Evolutionary conservation across 1,284 basidiomycete genomes (phyloP), one percentile per base, ranked within the genome.

Genomic region (Wallemia hederae): DNA sequence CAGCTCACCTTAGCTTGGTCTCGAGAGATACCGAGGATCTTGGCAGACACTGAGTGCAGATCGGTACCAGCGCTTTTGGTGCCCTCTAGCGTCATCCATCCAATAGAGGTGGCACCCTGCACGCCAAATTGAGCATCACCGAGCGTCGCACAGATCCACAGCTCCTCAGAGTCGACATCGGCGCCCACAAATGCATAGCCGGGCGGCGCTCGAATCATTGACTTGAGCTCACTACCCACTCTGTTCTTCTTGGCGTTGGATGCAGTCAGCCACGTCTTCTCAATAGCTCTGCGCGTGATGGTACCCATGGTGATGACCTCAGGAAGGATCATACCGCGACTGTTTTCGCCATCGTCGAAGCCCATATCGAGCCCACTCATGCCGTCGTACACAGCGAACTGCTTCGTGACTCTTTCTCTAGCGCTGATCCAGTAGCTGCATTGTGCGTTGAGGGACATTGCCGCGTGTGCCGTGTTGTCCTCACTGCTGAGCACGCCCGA

Each of bases 31-130:
- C 88, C 86, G 59, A 98, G 74, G 65, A 98, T 98, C 62, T 74
- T 80, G 3, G 92, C 94, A 7, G 92, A 96, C 74, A 96, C 97
- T 26, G 90, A 96, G 69, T 98, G 92, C 60, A 99, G 73, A 71
- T 98, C 94, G 1, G 92, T 98, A 2, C 90, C 92, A 0, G 84
- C 83, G 0, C 82, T 77, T 71, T 98, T 99, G n/a, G 91, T 96
- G 0, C 94, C 94, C 71, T 98, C 94, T 26, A 98, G 78, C 14
- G 92, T 98, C 92, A 98, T 98, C 94, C 92, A 98, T 0, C 92
- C 94, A 57, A 99, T 82, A 0, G 92, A 90, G 0, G 91, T 96
- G 1, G 90, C 89, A 19, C 94, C 92, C 66, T 99, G 92, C 62
- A 96, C 72, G 7, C 92, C 94, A 69, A 98, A 96, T 71, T 99